Evolutionary conservation across 192 early-diverging fungal genomes (phyloP).

Genomic region (Backusella sp.): DNA sequence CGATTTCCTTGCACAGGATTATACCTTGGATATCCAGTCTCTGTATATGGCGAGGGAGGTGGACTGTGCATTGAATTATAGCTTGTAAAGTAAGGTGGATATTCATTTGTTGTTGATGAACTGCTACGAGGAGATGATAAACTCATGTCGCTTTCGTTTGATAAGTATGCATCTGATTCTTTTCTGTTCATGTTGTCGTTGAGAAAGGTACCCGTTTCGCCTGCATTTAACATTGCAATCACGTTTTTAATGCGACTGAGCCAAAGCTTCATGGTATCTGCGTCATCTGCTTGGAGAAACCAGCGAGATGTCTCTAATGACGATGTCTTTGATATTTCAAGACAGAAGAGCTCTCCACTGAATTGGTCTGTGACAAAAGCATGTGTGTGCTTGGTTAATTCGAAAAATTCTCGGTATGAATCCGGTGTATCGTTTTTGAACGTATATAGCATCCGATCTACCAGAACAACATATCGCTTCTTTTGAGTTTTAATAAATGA

Average conservation of each 20-base stretch:
- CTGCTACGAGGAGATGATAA: background rate
- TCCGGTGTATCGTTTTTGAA: conserved; percentile 20
- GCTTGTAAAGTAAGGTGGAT: background rate
- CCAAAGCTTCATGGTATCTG: conserved; percentile 20
- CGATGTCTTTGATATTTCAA: background rate
- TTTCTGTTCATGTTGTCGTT: background rate
- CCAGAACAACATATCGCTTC: conserved; percentile 21
- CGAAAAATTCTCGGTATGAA: conserved; percentile 24
- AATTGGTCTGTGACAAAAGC: conserved; percentile 30
- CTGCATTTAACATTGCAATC: conserved; percentile 6
- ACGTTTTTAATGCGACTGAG: conserved; percentile 19
- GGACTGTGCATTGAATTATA: background rate
- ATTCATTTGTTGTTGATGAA: conserved; percentile 1
- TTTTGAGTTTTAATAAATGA: conserved; percentile 22
- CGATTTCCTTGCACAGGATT: conserved; percentile 1
- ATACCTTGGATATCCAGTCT: background rate
- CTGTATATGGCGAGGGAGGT: background rate
- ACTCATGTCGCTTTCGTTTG: background rate
- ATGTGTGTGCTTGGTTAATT: conserved; percentile 17
- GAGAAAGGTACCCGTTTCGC: background rate
- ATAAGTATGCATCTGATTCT: background rate
- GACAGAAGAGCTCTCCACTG: background rate
- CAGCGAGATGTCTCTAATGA: conserved; percentile 7
- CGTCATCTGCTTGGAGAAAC: conserved; percentile 27
- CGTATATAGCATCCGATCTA: conserved; percentile 19